Evolutionary conservation across 2,329 filamentous ascomycete genomes (phyloP), one percentile per base, ranked within the genome.

Genomic region (Paradendryphiella salina): DNA sequence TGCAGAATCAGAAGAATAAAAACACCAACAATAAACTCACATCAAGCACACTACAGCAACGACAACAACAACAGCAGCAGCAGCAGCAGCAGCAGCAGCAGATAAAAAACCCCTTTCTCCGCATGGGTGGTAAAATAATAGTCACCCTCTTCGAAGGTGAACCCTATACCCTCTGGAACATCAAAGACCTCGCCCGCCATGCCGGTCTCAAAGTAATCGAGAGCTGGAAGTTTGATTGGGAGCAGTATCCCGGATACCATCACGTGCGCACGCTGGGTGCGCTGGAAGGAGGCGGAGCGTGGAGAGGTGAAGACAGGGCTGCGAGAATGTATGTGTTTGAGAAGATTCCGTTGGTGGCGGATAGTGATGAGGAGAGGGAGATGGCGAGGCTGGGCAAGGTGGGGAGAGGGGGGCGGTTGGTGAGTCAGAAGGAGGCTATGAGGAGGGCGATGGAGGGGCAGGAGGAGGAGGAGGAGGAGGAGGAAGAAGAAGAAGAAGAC

Each of bases 151-250:
- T 99, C 71, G 93, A 96, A 73, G 89, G 88, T 51, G 88, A 95
- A 72, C 94, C 94, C 0, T 99, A 99, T 72, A 93, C 90, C 2
- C 81, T 96, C 1, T 99, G 94, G 94, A 96, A 97, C 75, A 82
- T 97, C 20, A 83, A 86, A 29, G 93, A 96, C 76, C 79, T 99
- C 21, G 94, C 84, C 1, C 82, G 93, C 5, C 90, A 96, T 71
- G 80, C 80, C 4, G 89, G 88, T 4, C 75, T 93, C 42, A 81
- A 83, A 64, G 86, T 91, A 29, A 79, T 85, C 61, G 77, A 82
- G 64, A 90, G 86, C 70, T 92, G 88, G 68, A 76, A 75, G 50
- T 94, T 94, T 67, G 79, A 83, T 56, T 79, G 83, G 4, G 75
- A 65, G 13, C 82, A 80, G 18, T 94, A 93, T 69, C 87, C 86